phyloP scores from a whole-genome alignment of 106 monocot species.

The Dendrobium huoshanense region DNA sequence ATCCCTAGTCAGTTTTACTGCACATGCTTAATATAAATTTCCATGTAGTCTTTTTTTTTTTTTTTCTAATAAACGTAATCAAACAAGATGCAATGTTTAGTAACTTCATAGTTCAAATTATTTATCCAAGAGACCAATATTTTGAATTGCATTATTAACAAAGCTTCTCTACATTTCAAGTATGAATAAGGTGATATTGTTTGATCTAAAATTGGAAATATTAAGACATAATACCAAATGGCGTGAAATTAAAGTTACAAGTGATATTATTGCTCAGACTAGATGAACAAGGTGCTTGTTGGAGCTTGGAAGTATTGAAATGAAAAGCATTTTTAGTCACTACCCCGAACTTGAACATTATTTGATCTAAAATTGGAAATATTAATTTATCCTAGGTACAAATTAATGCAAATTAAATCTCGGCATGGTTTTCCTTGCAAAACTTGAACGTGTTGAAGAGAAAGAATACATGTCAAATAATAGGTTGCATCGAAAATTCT shows the following conservation, averaged over 20 bases:
- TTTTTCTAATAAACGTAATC: background rate
- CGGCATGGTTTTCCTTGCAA: background rate
- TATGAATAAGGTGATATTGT: too few species aligned
- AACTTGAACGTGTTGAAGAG: background rate
- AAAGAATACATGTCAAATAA: background rate
- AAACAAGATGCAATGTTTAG: background rate
- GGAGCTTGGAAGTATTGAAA: background rate
- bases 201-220: too few species aligned
- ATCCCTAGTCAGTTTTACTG: slow-evolving; percentile 1
- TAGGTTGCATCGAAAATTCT: background rate
- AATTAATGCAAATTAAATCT: background rate
- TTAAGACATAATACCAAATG: too few species aligned
- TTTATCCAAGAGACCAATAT: background rate
- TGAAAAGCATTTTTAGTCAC: background rate
- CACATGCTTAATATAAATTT: background rate
- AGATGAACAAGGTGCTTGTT: background rate
- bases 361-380: background rate
- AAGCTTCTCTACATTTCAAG: too few species aligned
- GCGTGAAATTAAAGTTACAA: background rate
- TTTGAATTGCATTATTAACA: background rate
- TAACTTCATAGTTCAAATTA: background rate
- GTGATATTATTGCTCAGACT: background rate
- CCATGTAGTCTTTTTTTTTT: background rate
- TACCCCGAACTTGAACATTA: background rate
- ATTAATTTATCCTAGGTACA: background rate